Conservation (phyloP, 225 moss, liverwort and hornwort species). For the Asterella californica region DNA sequence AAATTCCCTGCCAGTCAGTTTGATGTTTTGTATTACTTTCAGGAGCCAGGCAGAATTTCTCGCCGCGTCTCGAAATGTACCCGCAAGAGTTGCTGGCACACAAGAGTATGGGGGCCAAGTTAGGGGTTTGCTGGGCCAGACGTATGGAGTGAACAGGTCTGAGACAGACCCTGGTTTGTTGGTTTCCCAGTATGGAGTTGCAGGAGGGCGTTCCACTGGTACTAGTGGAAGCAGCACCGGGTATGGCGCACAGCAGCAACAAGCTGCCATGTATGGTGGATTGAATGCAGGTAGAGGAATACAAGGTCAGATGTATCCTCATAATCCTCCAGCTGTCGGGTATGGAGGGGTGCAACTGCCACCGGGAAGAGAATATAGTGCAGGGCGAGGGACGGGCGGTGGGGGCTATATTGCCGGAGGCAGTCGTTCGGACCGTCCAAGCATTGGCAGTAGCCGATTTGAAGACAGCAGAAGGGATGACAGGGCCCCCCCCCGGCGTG, state of each 20-base stretch:
- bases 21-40: constrained; percentile 8
- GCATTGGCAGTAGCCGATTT: constrained; percentile 91
- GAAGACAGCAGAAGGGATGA: constrained; percentile 86
- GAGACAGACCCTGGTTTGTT: constrained; percentile 73
- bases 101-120: constrained; percentile 83
- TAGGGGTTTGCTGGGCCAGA: constrained; percentile 66
- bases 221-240: constrained; percentile 51
- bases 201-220: constrained; percentile 67
- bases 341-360: constrained; percentile 95
- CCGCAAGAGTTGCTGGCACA: constrained; percentile 52
- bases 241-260: constrained; percentile 74
- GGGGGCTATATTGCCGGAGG: constrained; percentile 76
- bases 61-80: constrained; percentile 56
- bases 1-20: not conserved
- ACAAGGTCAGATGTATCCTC: constrained; percentile 78
- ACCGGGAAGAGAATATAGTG: constrained; percentile 94
- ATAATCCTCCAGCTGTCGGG: constrained; percentile 73
- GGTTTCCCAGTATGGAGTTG: constrained; percentile 93
- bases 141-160: constrained; percentile 72
- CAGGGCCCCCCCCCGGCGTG: constrained; percentile 70
- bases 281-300: constrained; percentile 80
- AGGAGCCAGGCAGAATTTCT: constrained; percentile 85
- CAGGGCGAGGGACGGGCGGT: constrained; percentile 83
- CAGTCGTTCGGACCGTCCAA: constrained; percentile 89
- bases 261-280: constrained; percentile 79